Evolutionary conservation across 208 protist genomes (phyloP).

Genomic region (Trypanosoma avium): DNA sequence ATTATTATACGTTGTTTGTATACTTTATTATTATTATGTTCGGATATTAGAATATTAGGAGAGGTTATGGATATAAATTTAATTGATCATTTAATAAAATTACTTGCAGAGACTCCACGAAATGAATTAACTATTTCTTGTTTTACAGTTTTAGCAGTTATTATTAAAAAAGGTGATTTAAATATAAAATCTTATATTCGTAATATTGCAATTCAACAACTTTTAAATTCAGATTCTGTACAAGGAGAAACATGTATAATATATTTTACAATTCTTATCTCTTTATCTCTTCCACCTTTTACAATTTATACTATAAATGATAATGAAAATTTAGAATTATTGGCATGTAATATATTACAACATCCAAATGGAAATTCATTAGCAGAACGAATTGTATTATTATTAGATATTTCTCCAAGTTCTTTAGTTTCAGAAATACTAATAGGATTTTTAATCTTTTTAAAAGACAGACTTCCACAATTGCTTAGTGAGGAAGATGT

Average conservation of each 20-base stretch:
- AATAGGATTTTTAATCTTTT: constrained; percentile 22
- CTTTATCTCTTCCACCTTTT: constrained; percentile 8
- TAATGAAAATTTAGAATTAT: not conserved
- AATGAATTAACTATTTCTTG: constrained; percentile 33
- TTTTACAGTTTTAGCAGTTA: constrained; percentile 30
- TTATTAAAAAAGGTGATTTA: constrained; percentile 27
- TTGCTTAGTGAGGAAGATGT: constrained; percentile 29
- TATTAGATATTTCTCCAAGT: constrained; percentile 71
- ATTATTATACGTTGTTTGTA: constrained; percentile 45
- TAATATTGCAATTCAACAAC: constrained; percentile 14
- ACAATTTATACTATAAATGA: no score
- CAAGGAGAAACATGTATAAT: constrained; percentile 37
- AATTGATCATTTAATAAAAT: constrained; percentile 31
- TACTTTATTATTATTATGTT: constrained; percentile 50
- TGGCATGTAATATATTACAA: not conserved
- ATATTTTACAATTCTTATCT: constrained; percentile 19
- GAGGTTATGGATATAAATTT: constrained; percentile 21
- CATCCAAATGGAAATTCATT: constrained; percentile 25
- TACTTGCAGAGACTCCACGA: constrained; percentile 30
- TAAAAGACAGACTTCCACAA: not conserved
- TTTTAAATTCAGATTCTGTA: constrained; percentile 33
- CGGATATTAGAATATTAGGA: constrained; percentile 11
- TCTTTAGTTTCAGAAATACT: constrained; percentile 29
- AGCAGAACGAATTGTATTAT: constrained; percentile 56
- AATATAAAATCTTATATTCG: constrained; percentile 26